Conservation (phyloP, 2,329 filamentous ascomycete genomes). For the Nigrospora sphaerica region DNA sequence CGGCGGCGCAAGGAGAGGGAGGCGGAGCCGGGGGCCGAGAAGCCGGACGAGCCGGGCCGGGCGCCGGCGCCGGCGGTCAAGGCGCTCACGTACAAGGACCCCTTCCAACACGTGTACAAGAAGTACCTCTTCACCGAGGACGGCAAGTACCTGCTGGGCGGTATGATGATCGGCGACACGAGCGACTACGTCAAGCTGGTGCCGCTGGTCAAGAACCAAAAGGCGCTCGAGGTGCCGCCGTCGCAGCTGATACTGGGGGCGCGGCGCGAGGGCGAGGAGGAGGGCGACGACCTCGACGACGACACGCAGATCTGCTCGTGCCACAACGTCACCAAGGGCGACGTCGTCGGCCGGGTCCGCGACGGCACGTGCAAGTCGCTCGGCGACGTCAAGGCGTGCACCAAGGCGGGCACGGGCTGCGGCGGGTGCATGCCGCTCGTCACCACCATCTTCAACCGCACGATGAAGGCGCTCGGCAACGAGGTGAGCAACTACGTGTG, state of each 20-base stretch:
- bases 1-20: constrained; percentile 36
- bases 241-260: constrained; percentile 78
- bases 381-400: constrained; percentile 79
- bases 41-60: constrained; percentile 44
- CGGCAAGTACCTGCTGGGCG: constrained; percentile 84
- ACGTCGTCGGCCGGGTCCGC: constrained; percentile 65
- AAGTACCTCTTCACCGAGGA: constrained; percentile 89
- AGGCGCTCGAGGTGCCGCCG: constrained; percentile 68
- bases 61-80: constrained; percentile 59
- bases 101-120: constrained; percentile 84
- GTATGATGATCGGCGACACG: constrained; percentile 95
- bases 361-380: constrained; percentile 75
- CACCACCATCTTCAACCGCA: constrained; percentile 82
- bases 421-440: constrained; percentile 87
- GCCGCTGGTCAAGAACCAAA: constrained; percentile 79
- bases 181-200: constrained; percentile 86
- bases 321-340: constrained; percentile 85
- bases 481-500: constrained; percentile 85
- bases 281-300: constrained; percentile 68
- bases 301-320: constrained; percentile 89
- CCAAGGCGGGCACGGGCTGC: constrained; percentile 85
- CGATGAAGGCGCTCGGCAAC: constrained; percentile 77
- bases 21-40: constrained; percentile 24
- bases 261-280: constrained; percentile 66
- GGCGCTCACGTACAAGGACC: constrained; percentile 80